Evolutionary conservation across 352 stramenopile species (phyloP), one percentile per base, ranked within the genome.

Genomic region (Pythium myriotylum): DNA sequence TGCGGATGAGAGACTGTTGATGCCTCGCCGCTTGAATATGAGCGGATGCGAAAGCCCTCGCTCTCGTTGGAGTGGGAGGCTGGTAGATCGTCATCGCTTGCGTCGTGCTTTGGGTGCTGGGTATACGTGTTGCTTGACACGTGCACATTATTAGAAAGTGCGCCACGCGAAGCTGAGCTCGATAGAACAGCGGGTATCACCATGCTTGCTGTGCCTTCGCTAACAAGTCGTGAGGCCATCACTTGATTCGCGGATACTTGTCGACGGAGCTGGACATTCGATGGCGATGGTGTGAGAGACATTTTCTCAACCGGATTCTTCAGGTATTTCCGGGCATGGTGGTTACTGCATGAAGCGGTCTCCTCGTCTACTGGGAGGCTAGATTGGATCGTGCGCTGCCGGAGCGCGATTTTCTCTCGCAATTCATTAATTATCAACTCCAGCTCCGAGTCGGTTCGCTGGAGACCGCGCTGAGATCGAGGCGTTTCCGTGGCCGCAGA

Each of bases 371-470:
- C 14, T 41, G 41, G 37, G 14, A 20, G 45, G 16, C 55, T 59
- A 5, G 52, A 47, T n/a, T 62, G 64, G 0, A 69, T 48, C 26
- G 51, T 17, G 6, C 59, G 69, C 3, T 81, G 66, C 26, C 78
- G 78, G n/a, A 72, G 60, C 14, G 73, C 73, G 42, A 91, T 79
- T 55, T 85, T 72, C 43, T 80, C 75, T 1, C 79, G 71, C 27
- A 91, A 54, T 20, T 88, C 79, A 23, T 64, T 76, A 53, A 91
- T 91, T 42, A 89, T 91, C 8, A 75, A 67, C 47, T 91, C 81
- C 10, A 91, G 50, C 45, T 88, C 81, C 35, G 83, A 84, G 54
- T 91, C 77, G 0, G 77, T 75, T 2, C 76, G 73, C 32, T 68
- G 62, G 2, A 80, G 50, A 2, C 45, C 53, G 13, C 57, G 58